phyloP scores from a whole-genome alignment of 1,284 basidiomycete species.

The Papiliotrema laurentii region DNA sequence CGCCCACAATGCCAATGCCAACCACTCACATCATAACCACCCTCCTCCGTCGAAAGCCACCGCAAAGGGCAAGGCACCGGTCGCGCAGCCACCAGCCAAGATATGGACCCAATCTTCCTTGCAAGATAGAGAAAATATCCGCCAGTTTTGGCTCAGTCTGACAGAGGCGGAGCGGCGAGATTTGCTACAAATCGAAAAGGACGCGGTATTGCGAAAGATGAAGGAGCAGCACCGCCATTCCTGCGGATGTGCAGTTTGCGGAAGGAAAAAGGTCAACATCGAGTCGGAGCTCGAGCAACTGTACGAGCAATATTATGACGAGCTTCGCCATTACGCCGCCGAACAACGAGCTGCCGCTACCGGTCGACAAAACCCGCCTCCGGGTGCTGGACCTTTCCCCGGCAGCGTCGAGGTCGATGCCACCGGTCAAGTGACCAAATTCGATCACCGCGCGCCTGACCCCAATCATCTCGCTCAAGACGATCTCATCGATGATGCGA shows the following conservation, averaged over 20 bases:
- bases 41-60: slow-evolving; percentile 47
- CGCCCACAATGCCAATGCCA: slow-evolving; percentile 48
- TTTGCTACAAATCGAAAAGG: slow-evolving; percentile 94
- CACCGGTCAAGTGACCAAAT: slow-evolving; percentile 73
- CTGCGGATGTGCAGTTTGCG: slow-evolving; percentile 94
- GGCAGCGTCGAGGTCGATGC: slow-evolving; percentile 94
- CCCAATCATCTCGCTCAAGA: slow-evolving; percentile 48
- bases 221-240: slow-evolving; percentile 97
- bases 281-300: slow-evolving; percentile 98
- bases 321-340: slow-evolving; percentile 96
- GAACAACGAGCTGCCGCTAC: slow-evolving; percentile 88
- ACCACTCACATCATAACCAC: slow-evolving; percentile 53
- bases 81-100: slow-evolving; percentile 47
- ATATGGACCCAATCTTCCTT: slow-evolving; percentile 83
- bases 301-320: slow-evolving; percentile 99
- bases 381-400: slow-evolving; percentile 95
- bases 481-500: slow-evolving; percentile 36
- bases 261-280: slow-evolving; percentile 95
- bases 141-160: slow-evolving; percentile 92
- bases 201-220: slow-evolving; percentile 95
- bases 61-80: slow-evolving; percentile 39
- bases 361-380: slow-evolving; percentile 80
- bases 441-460: slow-evolving; percentile 53
- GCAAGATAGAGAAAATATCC: slow-evolving; percentile 93
- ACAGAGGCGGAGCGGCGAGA: slow-evolving; percentile 81